These are phyloP conservation scores for Azolla pinnata DNA, from an alignment of 75 land plant species.

Conservation along the genomic window DNA sequence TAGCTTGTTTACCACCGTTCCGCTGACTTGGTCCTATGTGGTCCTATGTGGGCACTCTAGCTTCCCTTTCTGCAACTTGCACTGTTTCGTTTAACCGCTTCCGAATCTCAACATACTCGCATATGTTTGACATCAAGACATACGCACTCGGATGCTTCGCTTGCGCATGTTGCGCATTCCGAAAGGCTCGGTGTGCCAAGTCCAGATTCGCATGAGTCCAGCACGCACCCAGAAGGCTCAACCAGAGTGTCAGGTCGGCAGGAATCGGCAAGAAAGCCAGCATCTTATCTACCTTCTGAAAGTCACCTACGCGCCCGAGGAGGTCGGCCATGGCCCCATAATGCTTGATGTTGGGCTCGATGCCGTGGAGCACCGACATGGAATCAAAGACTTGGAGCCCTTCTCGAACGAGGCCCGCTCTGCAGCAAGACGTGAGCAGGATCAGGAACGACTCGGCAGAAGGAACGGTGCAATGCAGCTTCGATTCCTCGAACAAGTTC, in stretches of 20 bases:
- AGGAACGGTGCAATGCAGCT: not conserved
- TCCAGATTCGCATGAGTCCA: not conserved
- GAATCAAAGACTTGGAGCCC: not conserved
- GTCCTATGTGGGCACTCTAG: too few relatives aligned
- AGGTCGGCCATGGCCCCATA: not conserved
- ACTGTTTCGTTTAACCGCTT: too few relatives aligned
- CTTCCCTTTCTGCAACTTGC: too few relatives aligned
- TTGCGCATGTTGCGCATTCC: not conserved
- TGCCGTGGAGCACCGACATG: not conserved
- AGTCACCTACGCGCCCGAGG: not conserved
- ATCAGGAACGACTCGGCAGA: not conserved
- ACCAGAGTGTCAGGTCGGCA: not conserved
- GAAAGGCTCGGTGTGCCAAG: not conserved
- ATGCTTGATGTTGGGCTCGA: not conserved
- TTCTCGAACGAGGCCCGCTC: not conserved
- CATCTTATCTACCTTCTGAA: not conserved
- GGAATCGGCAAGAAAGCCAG: not conserved
- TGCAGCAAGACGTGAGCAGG: conserved; percentile 1
- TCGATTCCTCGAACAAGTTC: not conserved
- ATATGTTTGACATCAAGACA: conserved; percentile 1
- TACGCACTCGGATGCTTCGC: not conserved
- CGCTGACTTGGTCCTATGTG: too few relatives aligned
- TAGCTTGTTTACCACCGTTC: too few relatives aligned
- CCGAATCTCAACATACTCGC: not conserved
- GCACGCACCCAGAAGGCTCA: conserved; percentile 1